A percentile compares a stretch with the other conserved stretches of the same genome.
These are phyloP conservation scores for Bolboschoenus planiculmis DNA, from an alignment of 176 grass and related monocot genomes.

Conservation along the genomic window DNA sequence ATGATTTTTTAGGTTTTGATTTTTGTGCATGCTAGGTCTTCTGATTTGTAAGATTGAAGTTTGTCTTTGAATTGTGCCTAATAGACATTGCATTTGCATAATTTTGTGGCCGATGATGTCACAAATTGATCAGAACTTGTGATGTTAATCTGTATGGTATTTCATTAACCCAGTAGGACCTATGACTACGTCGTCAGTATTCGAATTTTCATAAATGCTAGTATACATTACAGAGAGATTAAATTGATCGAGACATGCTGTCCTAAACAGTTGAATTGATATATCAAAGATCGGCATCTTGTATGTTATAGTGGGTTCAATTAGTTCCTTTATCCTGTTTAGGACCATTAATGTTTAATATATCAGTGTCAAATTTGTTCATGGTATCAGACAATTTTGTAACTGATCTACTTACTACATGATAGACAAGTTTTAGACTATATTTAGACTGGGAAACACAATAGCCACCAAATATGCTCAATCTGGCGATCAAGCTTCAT, in stretches of 20 bases:
- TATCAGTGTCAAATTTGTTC: neutral
- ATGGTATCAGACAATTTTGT: neutral
- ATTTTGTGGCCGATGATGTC: neutral
- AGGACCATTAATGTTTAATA: neutral
- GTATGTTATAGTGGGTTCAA: neutral
- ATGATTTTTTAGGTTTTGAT: neutral
- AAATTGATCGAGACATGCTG: neutral
- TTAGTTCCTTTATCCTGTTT: neutral
- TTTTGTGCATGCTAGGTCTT: neutral
- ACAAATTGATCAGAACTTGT: neutral
- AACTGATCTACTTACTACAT: neutral
- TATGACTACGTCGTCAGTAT: neutral
- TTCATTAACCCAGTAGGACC: neutral
- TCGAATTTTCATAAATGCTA: neutral
- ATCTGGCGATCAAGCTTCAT: neutral
- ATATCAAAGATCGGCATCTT: neutral
- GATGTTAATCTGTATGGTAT: neutral
- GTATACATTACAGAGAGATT: neutral
- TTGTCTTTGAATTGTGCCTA: neutral
- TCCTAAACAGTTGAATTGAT: neutral
- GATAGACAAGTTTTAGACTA: neutral
- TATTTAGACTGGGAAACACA: neutral
- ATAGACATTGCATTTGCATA: neutral
- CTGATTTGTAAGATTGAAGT: neutral
- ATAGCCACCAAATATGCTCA: neutral